Evolutionary conservation across 2,329 filamentous ascomycete genomes (phyloP).

Genomic region (Hortaea werneckii): DNA sequence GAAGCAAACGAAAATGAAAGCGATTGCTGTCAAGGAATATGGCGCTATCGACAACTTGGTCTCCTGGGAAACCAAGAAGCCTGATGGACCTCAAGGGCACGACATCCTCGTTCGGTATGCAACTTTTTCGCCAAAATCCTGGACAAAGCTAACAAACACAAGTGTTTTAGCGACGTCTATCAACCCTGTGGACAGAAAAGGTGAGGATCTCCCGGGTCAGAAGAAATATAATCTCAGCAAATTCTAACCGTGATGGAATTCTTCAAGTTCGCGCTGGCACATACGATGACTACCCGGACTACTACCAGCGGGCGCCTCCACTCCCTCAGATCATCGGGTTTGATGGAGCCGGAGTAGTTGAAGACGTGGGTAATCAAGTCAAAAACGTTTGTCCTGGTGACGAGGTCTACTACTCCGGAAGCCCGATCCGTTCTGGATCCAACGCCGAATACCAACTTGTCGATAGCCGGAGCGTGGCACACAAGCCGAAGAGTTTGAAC

Average conservation of each 20-base stretch:
- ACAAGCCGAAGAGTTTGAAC: slow-evolving; percentile 31
- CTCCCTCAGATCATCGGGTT: slow-evolving; percentile 34
- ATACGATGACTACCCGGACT: slow-evolving; percentile 31
- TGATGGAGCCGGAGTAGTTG: slow-evolving; percentile 33
- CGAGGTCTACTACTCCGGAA: slow-evolving; percentile 34
- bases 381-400: slow-evolving; percentile 33
- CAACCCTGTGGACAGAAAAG: slow-evolving; percentile 33
- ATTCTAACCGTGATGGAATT: too few relatives aligned
- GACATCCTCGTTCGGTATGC: slow-evolving; percentile 28
- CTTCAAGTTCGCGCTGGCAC: too few relatives aligned
- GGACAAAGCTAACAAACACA: slow-evolving; percentile 1
- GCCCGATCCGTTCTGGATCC: slow-evolving; percentile 30
- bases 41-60: slow-evolving; percentile 21
- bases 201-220: too few relatives aligned
- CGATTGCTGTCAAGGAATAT: slow-evolving; percentile 23
- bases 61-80: slow-evolving; percentile 23
- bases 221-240: too few relatives aligned
- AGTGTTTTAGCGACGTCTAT: slow-evolving; percentile 30
- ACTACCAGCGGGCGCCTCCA: slow-evolving; percentile 22
- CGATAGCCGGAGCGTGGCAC: slow-evolving; percentile 29
- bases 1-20: too few relatives aligned
- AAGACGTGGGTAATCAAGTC: slow-evolving; percentile 20
- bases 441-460: slow-evolving; percentile 36
- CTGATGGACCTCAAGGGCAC: slow-evolving; percentile 20
- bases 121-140: background rate